A percentile compares a stretch with the other conserved stretches of the same genome.
These are phyloP conservation scores for Chaetomium strumarium DNA, from an alignment of 2,329 filamentous ascomycete species.

Conservation along the genomic window DNA sequence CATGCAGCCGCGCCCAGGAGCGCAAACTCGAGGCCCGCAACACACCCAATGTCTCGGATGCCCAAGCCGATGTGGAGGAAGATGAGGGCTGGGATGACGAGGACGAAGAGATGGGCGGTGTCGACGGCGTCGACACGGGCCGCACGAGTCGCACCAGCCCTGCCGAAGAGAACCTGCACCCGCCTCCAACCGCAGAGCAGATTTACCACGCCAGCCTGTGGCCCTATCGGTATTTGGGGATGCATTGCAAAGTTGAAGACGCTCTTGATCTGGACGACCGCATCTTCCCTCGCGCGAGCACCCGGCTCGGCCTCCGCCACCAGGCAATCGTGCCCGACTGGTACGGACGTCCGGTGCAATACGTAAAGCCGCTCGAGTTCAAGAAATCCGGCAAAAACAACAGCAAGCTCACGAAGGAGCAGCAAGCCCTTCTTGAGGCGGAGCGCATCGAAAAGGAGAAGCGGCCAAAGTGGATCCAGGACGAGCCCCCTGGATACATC, in stretches of 20 bases:
- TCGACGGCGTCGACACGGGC: slow-evolving; percentile 29
- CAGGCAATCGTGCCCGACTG: slow-evolving; percentile 82
- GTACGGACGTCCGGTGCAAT: slow-evolving; percentile 81
- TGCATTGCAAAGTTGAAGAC: slow-evolving; percentile 93
- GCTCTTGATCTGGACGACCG: slow-evolving; percentile 94
- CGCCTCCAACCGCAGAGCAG: slow-evolving; percentile 71
- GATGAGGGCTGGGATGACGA: slow-evolving; percentile 63
- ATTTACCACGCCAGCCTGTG: slow-evolving; percentile 89
- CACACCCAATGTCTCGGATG: slow-evolving; percentile 68
- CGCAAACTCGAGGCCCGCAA: slow-evolving; percentile 84
- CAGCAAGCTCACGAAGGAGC: slow-evolving; percentile 71
- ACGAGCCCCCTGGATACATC: slow-evolving; percentile 82
- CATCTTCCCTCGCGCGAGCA: slow-evolving; percentile 93
- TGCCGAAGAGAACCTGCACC: slow-evolving; percentile 51
- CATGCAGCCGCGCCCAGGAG: slow-evolving; percentile 94
- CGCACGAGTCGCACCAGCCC: slow-evolving; percentile 59
- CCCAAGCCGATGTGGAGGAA: slow-evolving; percentile 60
- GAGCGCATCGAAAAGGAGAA: slow-evolving; percentile 74
- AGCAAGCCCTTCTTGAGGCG: slow-evolving; percentile 69
- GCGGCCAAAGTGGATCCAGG: slow-evolving; percentile 88
- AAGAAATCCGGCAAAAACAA: slow-evolving; percentile 80
- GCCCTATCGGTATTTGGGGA: slow-evolving; percentile 92
- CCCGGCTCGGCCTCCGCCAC: slow-evolving; percentile 82
- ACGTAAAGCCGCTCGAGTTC: slow-evolving; percentile 80
- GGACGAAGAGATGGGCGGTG: slow-evolving; percentile 58